Percentiles rank a stretch among this genome's conserved stretches.
These are phyloP conservation scores for Naumovozyma dairenensis DNA, from an alignment of 805 yeast species.

Conservation along the genomic window DNA sequence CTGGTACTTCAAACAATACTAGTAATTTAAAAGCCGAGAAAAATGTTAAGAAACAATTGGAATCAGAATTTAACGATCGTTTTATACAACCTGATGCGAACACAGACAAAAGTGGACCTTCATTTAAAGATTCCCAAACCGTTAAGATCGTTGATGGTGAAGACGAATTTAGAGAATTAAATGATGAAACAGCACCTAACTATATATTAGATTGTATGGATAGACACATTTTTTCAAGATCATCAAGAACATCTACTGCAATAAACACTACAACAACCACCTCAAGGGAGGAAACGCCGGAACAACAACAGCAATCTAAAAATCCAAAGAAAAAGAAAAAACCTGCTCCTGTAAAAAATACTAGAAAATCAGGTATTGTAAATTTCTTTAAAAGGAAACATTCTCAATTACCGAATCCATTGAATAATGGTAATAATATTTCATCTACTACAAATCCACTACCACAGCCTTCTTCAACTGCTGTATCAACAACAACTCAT, in stretches of 20 bases:
- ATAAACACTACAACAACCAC: not conserved
- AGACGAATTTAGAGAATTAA: constrained; percentile 6
- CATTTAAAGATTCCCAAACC: not conserved
- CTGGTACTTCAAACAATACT: not conserved
- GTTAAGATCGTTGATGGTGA: constrained; percentile 10
- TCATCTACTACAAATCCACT: not conserved
- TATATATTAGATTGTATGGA: constrained; percentile 19
- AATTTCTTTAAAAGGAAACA: constrained; percentile 24
- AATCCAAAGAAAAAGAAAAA: constrained; percentile 1
- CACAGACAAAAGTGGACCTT: no score
- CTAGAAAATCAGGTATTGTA: constrained; percentile 20
- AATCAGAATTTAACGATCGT: no score
- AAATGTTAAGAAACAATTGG: not conserved
- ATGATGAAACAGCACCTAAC: constrained; percentile 8
- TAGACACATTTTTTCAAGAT: constrained; percentile 4
- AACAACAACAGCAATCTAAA: not conserved
- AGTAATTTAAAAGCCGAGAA: not conserved
- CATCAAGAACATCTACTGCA: constrained; percentile 1
- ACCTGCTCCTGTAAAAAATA: not conserved
- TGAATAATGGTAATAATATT: not conserved
- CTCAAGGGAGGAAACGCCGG: not conserved
- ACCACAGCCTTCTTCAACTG: constrained; percentile 1
- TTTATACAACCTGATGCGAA: no score
- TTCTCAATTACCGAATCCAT: constrained; percentile 1
- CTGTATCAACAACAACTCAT: not conserved